These are phyloP conservation scores for Termitomyces sp. DNA, from an alignment of 768 basidiomycete genomes.

Conservation along the genomic window DNA sequence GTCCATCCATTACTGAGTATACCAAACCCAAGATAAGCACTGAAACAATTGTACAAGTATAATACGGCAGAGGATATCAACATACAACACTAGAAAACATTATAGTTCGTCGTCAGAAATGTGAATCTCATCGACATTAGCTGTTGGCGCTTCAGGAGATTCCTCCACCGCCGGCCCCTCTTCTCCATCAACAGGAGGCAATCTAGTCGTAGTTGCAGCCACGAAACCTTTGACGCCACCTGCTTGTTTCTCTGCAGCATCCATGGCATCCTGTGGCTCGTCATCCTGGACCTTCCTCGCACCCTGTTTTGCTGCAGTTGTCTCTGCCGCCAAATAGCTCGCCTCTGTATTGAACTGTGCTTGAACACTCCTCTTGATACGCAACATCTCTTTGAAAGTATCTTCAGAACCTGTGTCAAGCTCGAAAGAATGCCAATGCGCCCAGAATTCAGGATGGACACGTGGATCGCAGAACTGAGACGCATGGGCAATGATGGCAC, in stretches of 20 bases:
- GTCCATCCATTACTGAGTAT: background rate
- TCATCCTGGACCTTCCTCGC: slow-evolving; percentile 44
- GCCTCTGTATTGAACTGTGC: slow-evolving; percentile 98
- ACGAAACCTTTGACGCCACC: slow-evolving; percentile 66
- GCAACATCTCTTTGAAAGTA: slow-evolving; percentile 92
- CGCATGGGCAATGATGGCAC: slow-evolving; percentile 95
- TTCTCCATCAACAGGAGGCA: slow-evolving; percentile 34
- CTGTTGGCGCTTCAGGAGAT: slow-evolving; percentile 26
- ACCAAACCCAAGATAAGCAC: slow-evolving; percentile 4
- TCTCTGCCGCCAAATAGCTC: slow-evolving; percentile 89
- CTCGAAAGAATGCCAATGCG: slow-evolving; percentile 96
- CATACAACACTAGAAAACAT: slow-evolving; percentile 15
- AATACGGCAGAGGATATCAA: slow-evolving; percentile 1
- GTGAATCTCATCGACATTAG: slow-evolving; percentile 82
- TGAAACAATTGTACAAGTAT: slow-evolving; percentile 6
- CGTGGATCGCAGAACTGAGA: slow-evolving; percentile 99
- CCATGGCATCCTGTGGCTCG: slow-evolving; percentile 76
- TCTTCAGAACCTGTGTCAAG: slow-evolving; percentile 99
- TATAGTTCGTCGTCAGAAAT: slow-evolving; percentile 88
- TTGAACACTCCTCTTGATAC: slow-evolving; percentile 97
- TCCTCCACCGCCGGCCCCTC: slow-evolving; percentile 26
- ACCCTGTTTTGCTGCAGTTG: slow-evolving; percentile 66
- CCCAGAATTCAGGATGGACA: slow-evolving; percentile 89
- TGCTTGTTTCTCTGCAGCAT: slow-evolving; percentile 71
- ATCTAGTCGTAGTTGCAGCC: slow-evolving; percentile 59